phyloP scores from a whole-genome alignment of 2,329 filamentous ascomycete genomes.

The Penicillium sp. region DNA sequence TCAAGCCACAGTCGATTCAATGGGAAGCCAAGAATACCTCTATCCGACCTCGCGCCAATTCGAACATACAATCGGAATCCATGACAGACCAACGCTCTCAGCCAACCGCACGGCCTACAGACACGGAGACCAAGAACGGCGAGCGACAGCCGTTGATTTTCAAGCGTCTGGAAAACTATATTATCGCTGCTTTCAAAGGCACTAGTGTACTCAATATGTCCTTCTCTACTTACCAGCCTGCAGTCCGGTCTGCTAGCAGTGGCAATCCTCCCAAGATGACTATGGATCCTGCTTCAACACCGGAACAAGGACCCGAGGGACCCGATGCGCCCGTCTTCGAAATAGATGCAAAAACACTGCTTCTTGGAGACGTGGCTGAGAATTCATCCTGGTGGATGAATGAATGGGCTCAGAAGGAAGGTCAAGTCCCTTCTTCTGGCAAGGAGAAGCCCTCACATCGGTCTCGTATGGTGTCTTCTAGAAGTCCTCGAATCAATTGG shows the following conservation, averaged over 20 bases:
- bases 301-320: conserved; percentile 24
- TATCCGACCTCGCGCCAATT: conserved; percentile 27
- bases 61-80: conserved; percentile 27
- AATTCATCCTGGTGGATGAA: conserved; percentile 83
- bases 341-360: conserved; percentile 70
- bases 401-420: conserved; percentile 44
- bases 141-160: conserved; percentile 59
- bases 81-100: conserved; percentile 20
- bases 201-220: conserved; percentile 73
- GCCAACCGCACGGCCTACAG: conserved; percentile 17
- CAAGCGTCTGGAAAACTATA: conserved; percentile 72
- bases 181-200: conserved; percentile 65
- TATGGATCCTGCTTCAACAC: conserved; percentile 29
- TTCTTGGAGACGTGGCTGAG: conserved; percentile 73
- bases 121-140: conserved; percentile 38
- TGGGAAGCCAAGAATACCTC: conserved; percentile 21
- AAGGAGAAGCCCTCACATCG: conserved; percentile 34
- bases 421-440: conserved; percentile 28
- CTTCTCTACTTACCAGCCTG: conserved; percentile 59
- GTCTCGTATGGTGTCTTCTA: conserved; percentile 49
- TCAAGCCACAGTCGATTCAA: conserved; percentile 15
- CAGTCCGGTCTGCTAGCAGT: conserved; percentile 45
- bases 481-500: conserved; percentile 74
- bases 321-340: conserved; percentile 53
- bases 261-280: conserved; percentile 38